These are phyloP conservation scores for Porcisia deanei DNA, from an alignment of 208 protist species.

Conservation along the genomic window DNA sequence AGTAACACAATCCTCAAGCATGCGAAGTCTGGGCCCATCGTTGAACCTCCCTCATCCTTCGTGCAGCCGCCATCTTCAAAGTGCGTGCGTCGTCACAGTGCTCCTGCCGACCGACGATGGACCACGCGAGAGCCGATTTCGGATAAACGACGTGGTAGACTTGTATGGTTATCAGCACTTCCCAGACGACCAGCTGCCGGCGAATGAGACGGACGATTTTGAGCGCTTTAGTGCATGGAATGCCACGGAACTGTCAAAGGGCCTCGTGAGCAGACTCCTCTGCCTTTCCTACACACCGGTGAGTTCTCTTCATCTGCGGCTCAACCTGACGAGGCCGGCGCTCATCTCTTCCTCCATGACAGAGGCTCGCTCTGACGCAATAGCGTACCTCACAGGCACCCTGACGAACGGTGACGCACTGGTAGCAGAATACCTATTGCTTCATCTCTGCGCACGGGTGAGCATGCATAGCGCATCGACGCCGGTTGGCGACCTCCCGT, in stretches of 20 bases:
- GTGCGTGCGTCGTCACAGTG: slow-evolving; percentile 38
- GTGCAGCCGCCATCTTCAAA: slow-evolving; percentile 9
- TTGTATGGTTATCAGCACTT: slow-evolving; percentile 74
- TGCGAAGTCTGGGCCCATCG: not conserved
- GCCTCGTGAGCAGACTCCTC: slow-evolving; percentile 54
- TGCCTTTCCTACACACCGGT: slow-evolving; percentile 29
- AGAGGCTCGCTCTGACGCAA: not conserved
- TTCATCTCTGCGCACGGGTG: slow-evolving; percentile 71
- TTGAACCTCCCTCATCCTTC: slow-evolving; percentile 40
- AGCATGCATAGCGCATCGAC: slow-evolving; percentile 42
- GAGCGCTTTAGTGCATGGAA: slow-evolving; percentile 59
- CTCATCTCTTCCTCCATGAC: slow-evolving; percentile 1
- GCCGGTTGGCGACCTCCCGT: slow-evolving; percentile 80
- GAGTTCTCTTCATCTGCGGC: slow-evolving; percentile 7
- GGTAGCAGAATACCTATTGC: slow-evolving; percentile 66
- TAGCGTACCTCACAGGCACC: slow-evolving; percentile 29
- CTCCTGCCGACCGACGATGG: slow-evolving; percentile 8
- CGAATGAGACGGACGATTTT: slow-evolving; percentile 43
- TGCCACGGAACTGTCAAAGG: slow-evolving; percentile 40
- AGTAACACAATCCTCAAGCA: not conserved
- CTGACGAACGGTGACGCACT: slow-evolving; percentile 65
- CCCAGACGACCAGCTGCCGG: slow-evolving; percentile 29
- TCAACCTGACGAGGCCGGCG: not conserved
- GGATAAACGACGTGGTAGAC: slow-evolving; percentile 70
- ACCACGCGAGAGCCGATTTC: slow-evolving; percentile 23